These are phyloP conservation scores for Thelephora ganbajun DNA, from an alignment of 768 basidiomycete species.

Conservation along the genomic window DNA sequence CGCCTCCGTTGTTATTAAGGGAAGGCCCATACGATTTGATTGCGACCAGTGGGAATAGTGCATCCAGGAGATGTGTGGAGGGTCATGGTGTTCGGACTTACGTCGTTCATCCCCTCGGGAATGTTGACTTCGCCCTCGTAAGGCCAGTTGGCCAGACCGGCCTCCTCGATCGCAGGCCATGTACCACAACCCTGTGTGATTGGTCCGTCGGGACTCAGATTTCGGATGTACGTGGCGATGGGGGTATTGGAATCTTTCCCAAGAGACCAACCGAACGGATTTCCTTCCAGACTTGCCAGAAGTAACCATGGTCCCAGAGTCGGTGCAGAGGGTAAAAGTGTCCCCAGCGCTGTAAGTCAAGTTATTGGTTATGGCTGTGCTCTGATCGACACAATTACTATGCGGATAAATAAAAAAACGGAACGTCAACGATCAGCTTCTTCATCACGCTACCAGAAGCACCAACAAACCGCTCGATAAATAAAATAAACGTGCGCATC, in stretches of 20 bases:
- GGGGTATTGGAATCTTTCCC: slow-evolving; percentile 38
- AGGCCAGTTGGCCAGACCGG: slow-evolving; percentile 34
- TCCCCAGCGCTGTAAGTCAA: slow-evolving; percentile 41
- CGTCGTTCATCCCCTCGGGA: slow-evolving; percentile 45
- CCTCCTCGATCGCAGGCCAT: slow-evolving; percentile 50
- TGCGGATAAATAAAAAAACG: neutral
- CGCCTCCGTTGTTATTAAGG: slow-evolving; percentile 48
- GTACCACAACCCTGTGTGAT: slow-evolving; percentile 26
- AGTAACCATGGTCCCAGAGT: slow-evolving; percentile 31
- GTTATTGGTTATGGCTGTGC: slow-evolving; percentile 37
- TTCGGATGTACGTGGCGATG: slow-evolving; percentile 34
- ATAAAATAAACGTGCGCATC: too few relatives aligned
- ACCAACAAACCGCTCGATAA: too few relatives aligned
- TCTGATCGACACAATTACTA: slow-evolving; percentile 30
- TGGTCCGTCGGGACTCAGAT: neutral
- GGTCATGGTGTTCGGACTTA: slow-evolving; percentile 34
- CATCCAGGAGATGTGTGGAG: slow-evolving; percentile 47
- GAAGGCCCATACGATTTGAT: slow-evolving; percentile 40
- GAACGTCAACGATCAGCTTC: neutral
- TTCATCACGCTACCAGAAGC: neutral
- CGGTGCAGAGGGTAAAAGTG: slow-evolving; percentile 42
- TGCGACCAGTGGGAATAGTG: slow-evolving; percentile 34
- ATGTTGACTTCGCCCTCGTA: slow-evolving; percentile 28
- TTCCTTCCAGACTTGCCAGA: slow-evolving; percentile 40
- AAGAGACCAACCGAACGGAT: slow-evolving; percentile 41